Evolutionary conservation across 2,329 filamentous ascomycete genomes (phyloP), one percentile per base, ranked within the genome.

Genomic region (Penicillium oxalicum): DNA sequence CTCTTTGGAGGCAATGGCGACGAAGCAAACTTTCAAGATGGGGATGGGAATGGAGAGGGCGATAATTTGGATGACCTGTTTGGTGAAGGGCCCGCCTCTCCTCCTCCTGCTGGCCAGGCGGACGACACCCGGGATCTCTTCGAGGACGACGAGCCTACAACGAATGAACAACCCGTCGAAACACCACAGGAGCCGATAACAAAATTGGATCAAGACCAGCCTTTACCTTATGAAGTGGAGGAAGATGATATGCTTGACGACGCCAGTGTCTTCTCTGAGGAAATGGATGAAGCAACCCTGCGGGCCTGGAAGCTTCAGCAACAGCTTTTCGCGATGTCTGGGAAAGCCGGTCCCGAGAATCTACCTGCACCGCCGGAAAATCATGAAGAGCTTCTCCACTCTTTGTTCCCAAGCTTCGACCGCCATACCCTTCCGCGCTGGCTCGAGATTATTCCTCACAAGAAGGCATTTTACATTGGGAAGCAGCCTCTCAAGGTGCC

Each of bases 351-450:
- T 0, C 83, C 63, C 75, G 86, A 70, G 77, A 85, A 64, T 74
- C 76, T 51, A 72, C 86, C 86, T 1, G 80, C 84, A 4, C 82
- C 85, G 1, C 82, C 84, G 2, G 84, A 88, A 67, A 87, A 83
- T 25, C 78, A 83, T 24, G 80, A 86, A 55, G 88, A 94, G 52
- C 74, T 91, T 1, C 77, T 95, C 45, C 84, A 86, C 58, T 84
- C 87, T 35, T 78, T 88, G 24, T 97, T 87, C 73, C 91, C 93
- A 1, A 78, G 81, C 7, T 97, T 91, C 66, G 81, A 88, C 55
- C 82, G 83, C 44, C 82, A 88, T 34, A 80, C 83, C 34, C 80
- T 87, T 13, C 81, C 93, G 27, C 82, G 83, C 37, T 96, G 91
- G 74, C 86, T 88, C 60, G 83, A 90, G 51, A 75, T 97, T 5